These are phyloP conservation scores for Prunus armeniaca DNA, from an alignment of 306 rosid genomes.

Conservation along the genomic window DNA sequence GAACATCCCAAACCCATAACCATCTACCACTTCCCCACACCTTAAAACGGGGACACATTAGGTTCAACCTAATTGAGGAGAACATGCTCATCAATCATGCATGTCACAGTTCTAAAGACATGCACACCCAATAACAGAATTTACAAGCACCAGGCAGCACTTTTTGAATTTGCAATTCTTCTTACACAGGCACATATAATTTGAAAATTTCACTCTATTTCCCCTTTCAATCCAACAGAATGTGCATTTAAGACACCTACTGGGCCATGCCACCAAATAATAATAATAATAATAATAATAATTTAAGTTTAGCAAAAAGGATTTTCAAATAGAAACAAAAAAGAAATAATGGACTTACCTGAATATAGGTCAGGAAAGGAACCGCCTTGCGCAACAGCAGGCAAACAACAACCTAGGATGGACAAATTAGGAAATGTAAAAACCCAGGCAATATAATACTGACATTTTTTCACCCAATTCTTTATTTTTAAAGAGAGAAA, in stretches of 20 bases:
- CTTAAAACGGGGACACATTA: not conserved
- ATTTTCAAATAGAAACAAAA: constrained; percentile 1
- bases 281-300: no score
- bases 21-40: not conserved
- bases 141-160: not conserved
- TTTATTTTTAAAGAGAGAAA: not conserved
- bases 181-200: not conserved
- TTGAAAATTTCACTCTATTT: not conserved
- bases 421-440: constrained; percentile 27
- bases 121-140: not conserved
- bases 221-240: not conserved
- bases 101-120: not conserved
- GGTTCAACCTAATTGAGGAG: not conserved
- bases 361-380: constrained; percentile 86
- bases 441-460: constrained; percentile 6
- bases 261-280: not conserved
- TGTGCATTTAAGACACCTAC: not conserved
- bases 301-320: not conserved
- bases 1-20: not conserved
- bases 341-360: constrained; percentile 51
- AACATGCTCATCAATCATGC: not conserved
- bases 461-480: not conserved
- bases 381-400: constrained; percentile 93
- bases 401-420: constrained; percentile 89
- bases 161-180: not conserved